phyloP scores from a whole-genome alignment of 2,329 filamentous ascomycete genomes.

The Neophaeococcomyces aloes region DNA sequence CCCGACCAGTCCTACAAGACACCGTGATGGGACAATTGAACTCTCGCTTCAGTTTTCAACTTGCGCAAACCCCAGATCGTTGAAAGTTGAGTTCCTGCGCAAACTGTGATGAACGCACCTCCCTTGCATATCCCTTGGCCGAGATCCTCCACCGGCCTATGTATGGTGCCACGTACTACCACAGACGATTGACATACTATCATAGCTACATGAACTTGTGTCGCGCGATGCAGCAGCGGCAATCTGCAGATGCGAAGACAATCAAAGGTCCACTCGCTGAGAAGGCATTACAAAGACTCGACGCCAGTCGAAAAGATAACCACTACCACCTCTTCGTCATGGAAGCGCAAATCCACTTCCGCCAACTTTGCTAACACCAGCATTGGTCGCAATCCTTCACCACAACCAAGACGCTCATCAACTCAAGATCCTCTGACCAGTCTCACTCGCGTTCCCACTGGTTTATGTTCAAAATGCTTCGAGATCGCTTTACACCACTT shows the following conservation, averaged over 20 bases:
- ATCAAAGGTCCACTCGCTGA: slow-evolving; percentile 7
- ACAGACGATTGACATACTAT: background rate
- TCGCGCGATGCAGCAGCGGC: slow-evolving; percentile 7
- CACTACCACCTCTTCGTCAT: background rate
- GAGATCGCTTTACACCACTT: slow-evolving; percentile 5
- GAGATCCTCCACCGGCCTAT: background rate
- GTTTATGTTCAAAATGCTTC: slow-evolving; percentile 7
- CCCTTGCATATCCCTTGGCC: slow-evolving; percentile 8
- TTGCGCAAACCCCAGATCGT: background rate
- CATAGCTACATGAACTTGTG: slow-evolving; percentile 5
- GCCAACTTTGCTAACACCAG: background rate
- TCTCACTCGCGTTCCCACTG: background rate
- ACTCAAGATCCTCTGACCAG: background rate
- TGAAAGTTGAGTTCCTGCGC: background rate
- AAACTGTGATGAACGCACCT: background rate
- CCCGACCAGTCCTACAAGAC: slow-evolving; percentile 1
- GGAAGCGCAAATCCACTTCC: background rate
- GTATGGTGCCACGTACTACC: background rate
- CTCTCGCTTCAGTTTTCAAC: background rate
- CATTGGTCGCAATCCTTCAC: slow-evolving; percentile 1
- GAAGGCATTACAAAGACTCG: slow-evolving; percentile 8
- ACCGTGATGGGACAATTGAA: background rate
- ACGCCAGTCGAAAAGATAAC: background rate
- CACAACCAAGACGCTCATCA: background rate
- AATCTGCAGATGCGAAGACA: slow-evolving; percentile 9